Evolutionary conservation across 495 filamentous ascomycete species (phyloP).

Genomic region (Trichoderma orchidacearum): DNA sequence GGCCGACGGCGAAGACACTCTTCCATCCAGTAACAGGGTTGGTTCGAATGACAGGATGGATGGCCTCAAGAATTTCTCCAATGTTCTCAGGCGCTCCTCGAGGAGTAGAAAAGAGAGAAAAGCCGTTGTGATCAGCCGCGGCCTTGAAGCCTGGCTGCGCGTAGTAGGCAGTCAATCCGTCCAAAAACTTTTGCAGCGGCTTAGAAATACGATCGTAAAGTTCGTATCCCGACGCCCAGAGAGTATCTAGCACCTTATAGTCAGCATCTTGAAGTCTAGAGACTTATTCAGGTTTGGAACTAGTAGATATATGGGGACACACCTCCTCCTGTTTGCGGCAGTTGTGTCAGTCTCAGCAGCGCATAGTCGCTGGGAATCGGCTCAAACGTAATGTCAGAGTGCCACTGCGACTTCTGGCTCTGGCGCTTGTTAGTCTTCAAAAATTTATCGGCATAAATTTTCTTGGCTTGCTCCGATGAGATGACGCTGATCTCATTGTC

Average conservation of each 20-base stretch:
- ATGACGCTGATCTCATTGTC: constrained; percentile 69
- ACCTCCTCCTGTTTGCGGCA: constrained; percentile 64
- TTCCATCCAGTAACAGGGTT: constrained; percentile 79
- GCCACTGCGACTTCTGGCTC: constrained; percentile 38
- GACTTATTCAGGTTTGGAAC: constrained; percentile 15
- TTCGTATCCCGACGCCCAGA: constrained; percentile 69
- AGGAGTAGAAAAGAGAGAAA: constrained; percentile 37
- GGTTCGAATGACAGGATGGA: constrained; percentile 65
- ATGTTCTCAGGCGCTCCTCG: constrained; percentile 59
- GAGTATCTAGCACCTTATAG: constrained; percentile 36
- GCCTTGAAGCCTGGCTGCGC: constrained; percentile 46
- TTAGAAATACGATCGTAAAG: constrained; percentile 62
- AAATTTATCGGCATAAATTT: constrained; percentile 32
- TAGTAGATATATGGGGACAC: constrained; percentile 24
- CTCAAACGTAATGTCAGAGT: constrained; percentile 60
- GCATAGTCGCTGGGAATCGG: constrained; percentile 53
- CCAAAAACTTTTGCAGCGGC: constrained; percentile 52
- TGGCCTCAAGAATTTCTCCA: constrained; percentile 44
- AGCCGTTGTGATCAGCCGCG: constrained; percentile 38
- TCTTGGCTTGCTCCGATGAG: constrained; percentile 42
- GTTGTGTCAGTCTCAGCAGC: constrained; percentile 39
- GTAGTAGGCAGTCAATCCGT: constrained; percentile 53
- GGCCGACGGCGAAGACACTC: constrained; percentile 47
- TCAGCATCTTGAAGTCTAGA: not conserved
- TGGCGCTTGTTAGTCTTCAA: constrained; percentile 16